Conservation (phyloP, 805 yeast species). For the Isabelozyma heimii region DNA sequence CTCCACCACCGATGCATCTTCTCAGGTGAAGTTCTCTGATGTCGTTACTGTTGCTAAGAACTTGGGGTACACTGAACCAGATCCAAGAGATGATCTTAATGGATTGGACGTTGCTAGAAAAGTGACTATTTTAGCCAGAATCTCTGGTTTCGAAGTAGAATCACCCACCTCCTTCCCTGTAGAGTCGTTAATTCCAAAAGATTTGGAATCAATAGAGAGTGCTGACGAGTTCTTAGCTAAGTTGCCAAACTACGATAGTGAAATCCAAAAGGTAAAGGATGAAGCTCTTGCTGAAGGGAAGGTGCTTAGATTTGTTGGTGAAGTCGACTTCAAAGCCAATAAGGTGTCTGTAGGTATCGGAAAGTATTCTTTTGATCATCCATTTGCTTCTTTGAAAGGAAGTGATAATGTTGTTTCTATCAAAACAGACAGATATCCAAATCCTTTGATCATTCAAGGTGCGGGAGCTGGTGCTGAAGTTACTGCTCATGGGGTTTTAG, state of each 20-base stretch:
- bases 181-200: conserved; percentile 87
- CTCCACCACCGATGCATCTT: conserved; percentile 61
- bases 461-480: conserved; percentile 89
- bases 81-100: conserved; percentile 97
- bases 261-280: conserved; percentile 71
- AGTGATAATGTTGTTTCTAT: conserved; percentile 94
- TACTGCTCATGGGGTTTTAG: conserved; percentile 81
- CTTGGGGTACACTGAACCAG: conserved; percentile 97
- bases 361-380: conserved; percentile 84
- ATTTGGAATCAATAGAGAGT: conserved; percentile 67
- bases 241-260: conserved; percentile 80
- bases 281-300: conserved; percentile 81
- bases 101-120: conserved; percentile 99
- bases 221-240: conserved; percentile 77
- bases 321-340: conserved; percentile 71
- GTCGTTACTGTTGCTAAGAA: conserved; percentile 85
- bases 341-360: conserved; percentile 83
- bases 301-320: conserved; percentile 92
- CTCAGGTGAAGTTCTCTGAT: conserved; percentile 76
- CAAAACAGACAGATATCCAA: conserved; percentile 85
- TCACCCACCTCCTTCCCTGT: conserved; percentile 93
- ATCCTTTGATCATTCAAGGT: conserved; percentile 95
- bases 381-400: conserved; percentile 93
- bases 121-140: conserved; percentile 92
- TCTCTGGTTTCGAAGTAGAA: conserved; percentile 80